Percentiles rank a stretch among this genome's conserved stretches.
Conservation (phyloP, 768 basidiomycete species). For the Mycena rosella region DNA sequence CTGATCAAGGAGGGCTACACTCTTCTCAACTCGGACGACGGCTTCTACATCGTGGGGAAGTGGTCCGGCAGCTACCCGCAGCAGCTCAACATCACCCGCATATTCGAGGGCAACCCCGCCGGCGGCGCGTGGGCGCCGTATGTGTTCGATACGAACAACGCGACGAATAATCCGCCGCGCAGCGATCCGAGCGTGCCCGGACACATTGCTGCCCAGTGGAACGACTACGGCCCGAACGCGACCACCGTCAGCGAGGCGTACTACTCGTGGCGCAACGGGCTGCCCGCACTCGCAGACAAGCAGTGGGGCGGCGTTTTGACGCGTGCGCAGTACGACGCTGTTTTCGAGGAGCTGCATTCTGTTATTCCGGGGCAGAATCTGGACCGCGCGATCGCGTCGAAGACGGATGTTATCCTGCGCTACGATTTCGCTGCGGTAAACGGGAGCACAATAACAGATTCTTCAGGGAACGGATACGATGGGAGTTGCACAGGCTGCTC, state of each 20-base stretch:
- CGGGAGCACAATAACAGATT: conserved; percentile 22
- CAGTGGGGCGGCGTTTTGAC: conserved; percentile 36
- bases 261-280: conserved; percentile 34
- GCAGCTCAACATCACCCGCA: conserved; percentile 32
- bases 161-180: conserved; percentile 36
- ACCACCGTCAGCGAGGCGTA: conserved; percentile 34
- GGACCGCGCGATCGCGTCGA: conserved; percentile 32
- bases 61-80: conserved; percentile 37
- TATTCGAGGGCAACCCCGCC: conserved; percentile 35
- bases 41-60: conserved; percentile 35
- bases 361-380: conserved; percentile 36
- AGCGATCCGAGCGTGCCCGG: conserved; percentile 26
- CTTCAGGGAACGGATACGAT: conserved; percentile 40
- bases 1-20: conserved; percentile 25
- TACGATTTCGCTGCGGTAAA: conserved; percentile 18
- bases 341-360: conserved; percentile 29
- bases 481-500: conserved; percentile 26
- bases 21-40: conserved; percentile 35
- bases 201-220: conserved; percentile 36
- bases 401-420: conserved; percentile 32
- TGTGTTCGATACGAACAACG: conserved; percentile 35
- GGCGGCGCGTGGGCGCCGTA: conserved; percentile 34
- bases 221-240: conserved; percentile 36
- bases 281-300: conserved; percentile 38
- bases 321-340: conserved; percentile 24